Conservation (phyloP, 352 stramenopile genomes). For the Stramenopiles sp. region DNA sequence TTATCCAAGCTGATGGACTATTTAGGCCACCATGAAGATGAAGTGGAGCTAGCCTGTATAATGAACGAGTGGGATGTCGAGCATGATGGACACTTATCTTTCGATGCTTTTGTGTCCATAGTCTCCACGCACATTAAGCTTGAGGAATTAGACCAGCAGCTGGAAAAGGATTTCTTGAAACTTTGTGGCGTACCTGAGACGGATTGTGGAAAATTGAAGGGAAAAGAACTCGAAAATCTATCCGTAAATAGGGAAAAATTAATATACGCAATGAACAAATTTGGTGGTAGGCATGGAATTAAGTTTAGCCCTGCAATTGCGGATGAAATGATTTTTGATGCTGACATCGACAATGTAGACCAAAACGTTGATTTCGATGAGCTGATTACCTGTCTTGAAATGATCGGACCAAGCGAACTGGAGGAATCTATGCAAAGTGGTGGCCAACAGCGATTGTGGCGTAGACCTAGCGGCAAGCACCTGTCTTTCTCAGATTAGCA, state of each 20-base stretch:
- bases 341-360: background rate
- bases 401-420: background rate
- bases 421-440: too few species aligned
- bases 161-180: background rate
- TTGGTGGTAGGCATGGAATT: background rate
- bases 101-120: background rate
- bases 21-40: background rate
- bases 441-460: too few species aligned
- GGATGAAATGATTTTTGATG: conserved; percentile 2
- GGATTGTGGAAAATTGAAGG: background rate
- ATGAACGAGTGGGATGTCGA: background rate
- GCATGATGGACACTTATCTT: background rate
- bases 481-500: too few species aligned
- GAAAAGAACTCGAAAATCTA: background rate
- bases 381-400: background rate
- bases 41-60: background rate
- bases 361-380: background rate
- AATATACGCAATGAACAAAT: background rate
- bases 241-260: background rate
- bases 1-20: background rate
- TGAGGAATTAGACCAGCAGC: background rate
- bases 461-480: too few species aligned
- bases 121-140: background rate
- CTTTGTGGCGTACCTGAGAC: background rate
- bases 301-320: background rate